Conservation (phyloP, 2,329 filamentous ascomycete species). For the Hypoxylon rubiginosum region DNA sequence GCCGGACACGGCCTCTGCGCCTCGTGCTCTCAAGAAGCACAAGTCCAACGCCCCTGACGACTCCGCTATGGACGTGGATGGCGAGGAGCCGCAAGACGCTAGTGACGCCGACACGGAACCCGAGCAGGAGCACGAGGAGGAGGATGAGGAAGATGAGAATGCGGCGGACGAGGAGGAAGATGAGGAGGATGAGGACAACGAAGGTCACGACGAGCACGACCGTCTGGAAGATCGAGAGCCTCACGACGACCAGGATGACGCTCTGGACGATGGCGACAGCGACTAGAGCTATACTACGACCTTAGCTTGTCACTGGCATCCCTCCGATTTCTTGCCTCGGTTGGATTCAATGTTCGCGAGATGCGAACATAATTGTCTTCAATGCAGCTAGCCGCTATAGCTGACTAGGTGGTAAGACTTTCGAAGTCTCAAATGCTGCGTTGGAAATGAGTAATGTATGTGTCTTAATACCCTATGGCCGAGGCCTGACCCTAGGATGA, state of each 20-base stretch:
- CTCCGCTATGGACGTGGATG: conserved; percentile 63
- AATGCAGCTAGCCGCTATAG: background rate
- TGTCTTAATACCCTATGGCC: too few species aligned
- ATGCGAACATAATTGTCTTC: conserved; percentile 2
- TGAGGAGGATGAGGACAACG: conserved; percentile 59
- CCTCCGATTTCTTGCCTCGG: background rate
- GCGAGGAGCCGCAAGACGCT: conserved; percentile 54
- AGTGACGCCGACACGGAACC: conserved; percentile 58
- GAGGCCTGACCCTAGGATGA: too few species aligned
- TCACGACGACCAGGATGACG: conserved; percentile 68
- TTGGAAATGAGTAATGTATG: too few species aligned
- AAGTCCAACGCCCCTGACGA: conserved; percentile 55
- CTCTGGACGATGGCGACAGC: conserved; percentile 72
- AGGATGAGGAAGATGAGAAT: conserved; percentile 66
- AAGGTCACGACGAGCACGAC: conserved; percentile 58
- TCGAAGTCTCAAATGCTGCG: background rate
- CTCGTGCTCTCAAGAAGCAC: conserved; percentile 56
- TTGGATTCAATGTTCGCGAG: background rate
- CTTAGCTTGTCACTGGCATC: background rate
- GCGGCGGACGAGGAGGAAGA: conserved; percentile 68
- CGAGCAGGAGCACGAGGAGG: conserved; percentile 62
- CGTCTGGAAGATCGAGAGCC: conserved; percentile 54
- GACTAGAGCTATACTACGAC: conserved; percentile 54
- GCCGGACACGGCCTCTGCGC: conserved; percentile 40
- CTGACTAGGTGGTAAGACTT: background rate